Base-by-base conservation (phyloP, 2,329 filamentous ascomycete genomes). In the Sporothrix sp. region DNA sequence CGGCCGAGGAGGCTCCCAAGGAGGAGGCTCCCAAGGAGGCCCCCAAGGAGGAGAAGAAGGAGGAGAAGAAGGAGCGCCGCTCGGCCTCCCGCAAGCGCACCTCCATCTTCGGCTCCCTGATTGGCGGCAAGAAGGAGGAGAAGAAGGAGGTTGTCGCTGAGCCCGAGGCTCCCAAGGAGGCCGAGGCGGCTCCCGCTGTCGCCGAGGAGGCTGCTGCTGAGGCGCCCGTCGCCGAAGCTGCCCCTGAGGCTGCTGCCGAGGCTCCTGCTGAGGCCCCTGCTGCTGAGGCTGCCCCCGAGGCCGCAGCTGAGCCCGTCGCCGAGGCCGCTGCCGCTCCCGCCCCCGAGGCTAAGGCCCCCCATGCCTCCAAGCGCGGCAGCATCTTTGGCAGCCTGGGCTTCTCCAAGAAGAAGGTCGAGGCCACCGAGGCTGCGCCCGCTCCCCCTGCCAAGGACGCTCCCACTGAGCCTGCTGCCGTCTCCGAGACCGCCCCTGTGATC, bases 1-100 rank as follows among this genome's bases (percentile, higher is more conserved):
- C 60, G 20, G 57, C 48, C 42, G 60, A 65, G 55, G 66, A 66
- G 59, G 60, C 58, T 9, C 52, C 59, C 11, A 57, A 57, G 53
- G 60, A 58, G 48, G 59, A 61, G 48, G 51, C 51, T 18, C 56
- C 61, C 37, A 59, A 61, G 47, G 60, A 62, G 55, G 55, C 64
- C 16, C 54, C 63, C 51, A 66, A 69, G 58, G 71, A 68, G 55
- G 67, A 68, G 56, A 73, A 78, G 66, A 72, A 75, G 60, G 73
- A 81, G 61, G 73, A 79, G 63, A 68, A 74, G 57, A 68, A 75
- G 57, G 81, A 82, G 72, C 76, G 74, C 57, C 76, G 79, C 62
- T 82, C 78, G 59, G 73, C 74, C 46, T 82, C 79, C 64, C 76
- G 76, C 62, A 84, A 84, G 78, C 79, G 81, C 48, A 68, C 70